Base-by-base conservation (phyloP, 495 filamentous ascomycete genomes). In the Neurospora sp. region DNA sequence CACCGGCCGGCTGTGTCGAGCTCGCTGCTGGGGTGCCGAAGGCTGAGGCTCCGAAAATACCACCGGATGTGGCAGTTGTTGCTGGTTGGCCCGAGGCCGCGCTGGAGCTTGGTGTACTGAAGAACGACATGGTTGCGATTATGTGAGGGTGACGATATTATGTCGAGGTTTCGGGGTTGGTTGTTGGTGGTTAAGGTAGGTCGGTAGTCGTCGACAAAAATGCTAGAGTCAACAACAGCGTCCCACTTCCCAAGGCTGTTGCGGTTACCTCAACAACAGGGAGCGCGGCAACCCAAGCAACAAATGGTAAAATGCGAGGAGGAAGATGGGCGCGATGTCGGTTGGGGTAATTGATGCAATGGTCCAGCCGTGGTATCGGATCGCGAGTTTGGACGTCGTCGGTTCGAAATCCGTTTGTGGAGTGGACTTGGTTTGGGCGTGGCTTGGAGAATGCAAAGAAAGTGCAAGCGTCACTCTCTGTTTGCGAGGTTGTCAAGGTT, bases 21-120 rank as follows among this genome's bases (percentile, higher is more conserved):
- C 73, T 80, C 44, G 75, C 61, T 12, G 78, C 75, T 61, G 77
- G 39, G 71, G 77, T 79, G 41, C 79, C 79, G 72, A 85, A 84
- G 69, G 53, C 14, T 31, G 76, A 71, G 8, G 53, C 42, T 35
- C 83, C 82, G 77, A 83, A 85, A 59, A 86, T 75, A 22, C 76
- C 76, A 45, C 81, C 81, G 38, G 78, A 80, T 12, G 83, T 81
- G 20, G 84, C 84, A 47, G 80, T 79, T 6, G 84, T 81, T 6
- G 78, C 76, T 59, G 82, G 71, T 75, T 81, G 77, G 72, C 79
- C 71, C 12, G 84, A 73, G 59, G 81, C 80, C 38, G 75, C 81
- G 70, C 76, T 75, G 39, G 84, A 82, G 71, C 71, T 77, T 69
- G 83, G 74, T 47, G 81, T 79, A 53, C 79, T 78, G 73, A 85